Percentiles rank a stretch among this genome's conserved stretches.
phyloP scores from a whole-genome alignment of 176 grass and related monocot species.

The Bromus sterilis region DNA sequence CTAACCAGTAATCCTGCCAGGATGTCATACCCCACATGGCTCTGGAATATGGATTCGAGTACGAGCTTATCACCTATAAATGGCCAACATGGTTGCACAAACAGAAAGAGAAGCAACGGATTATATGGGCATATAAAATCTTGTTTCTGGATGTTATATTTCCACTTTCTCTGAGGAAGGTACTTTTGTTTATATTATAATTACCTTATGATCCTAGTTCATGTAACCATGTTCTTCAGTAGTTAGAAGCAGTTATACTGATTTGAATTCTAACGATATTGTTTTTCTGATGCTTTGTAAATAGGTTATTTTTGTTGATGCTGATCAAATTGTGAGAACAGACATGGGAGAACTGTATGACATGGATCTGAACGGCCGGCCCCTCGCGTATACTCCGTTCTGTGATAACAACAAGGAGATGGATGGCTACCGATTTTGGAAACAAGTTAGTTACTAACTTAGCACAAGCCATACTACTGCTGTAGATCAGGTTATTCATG shows the following conservation, averaged over 20 bases:
- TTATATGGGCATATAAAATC: constrained; percentile 99
- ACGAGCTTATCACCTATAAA: constrained; percentile 96
- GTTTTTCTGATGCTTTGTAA: constrained; percentile 1
- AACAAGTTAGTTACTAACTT: constrained; percentile 65
- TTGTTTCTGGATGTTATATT: constrained; percentile 99
- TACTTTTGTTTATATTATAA: constrained; percentile 4
- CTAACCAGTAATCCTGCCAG: constrained; percentile 38
- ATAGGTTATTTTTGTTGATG: constrained; percentile 98
- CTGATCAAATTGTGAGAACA: constrained; percentile 96
- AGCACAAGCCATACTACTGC: constrained; percentile 8
- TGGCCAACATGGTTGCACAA: constrained; percentile 99
- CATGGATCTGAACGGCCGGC: constrained; percentile 91
- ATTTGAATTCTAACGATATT: constrained; percentile 14
- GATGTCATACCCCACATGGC: constrained; percentile 98
- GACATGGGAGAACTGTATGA: constrained; percentile 99
- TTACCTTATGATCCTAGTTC: neutral
- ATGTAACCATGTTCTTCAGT: neutral
- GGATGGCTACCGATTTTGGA: constrained; percentile 99
- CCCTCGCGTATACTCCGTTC: constrained; percentile 98
- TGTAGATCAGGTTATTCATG: constrained; percentile 6
- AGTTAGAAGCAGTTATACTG: neutral
- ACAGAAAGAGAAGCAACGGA: constrained; percentile 98
- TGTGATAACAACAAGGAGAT: constrained; percentile 99
- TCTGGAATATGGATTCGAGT: constrained; percentile 83
- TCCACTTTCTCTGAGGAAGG: constrained; percentile 92